Base-by-base conservation (phyloP, 1,284 basidiomycete genomes). In the Apiotrichum domesticum region DNA sequence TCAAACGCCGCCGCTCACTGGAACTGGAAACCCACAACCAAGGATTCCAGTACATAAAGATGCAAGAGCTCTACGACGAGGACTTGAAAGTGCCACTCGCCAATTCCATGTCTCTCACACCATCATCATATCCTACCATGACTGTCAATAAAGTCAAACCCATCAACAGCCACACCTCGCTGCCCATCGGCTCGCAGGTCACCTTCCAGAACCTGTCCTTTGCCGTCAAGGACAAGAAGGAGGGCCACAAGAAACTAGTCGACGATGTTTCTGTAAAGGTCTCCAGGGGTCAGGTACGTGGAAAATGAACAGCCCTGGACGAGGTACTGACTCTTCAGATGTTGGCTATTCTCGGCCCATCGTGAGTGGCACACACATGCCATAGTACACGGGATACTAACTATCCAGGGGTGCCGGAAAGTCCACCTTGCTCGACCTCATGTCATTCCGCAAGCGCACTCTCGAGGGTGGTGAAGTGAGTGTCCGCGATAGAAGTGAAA, bases 361-460 rank as follows among this genome's bases (percentile, higher is more conserved):
- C 58, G 58, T 58, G 21, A 34, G 44, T 52, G 6, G n/a, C 21
- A 21, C 21, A 21, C 21, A 21, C 21, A 21, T 21, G 21, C 21
- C 21, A 21, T 21, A 21, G 21, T 21, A 21, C 21, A 21, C 21
- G 21, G 21, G 1, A 8, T 21, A 10, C 42, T 48, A n/a, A 52
- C 51, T 3, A 11, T n/a, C 14, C 37, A 57, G 55, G 2, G 54
- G 48, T 14, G 43, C 70, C 8, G 77, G 77, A 34, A 78, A 78
- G 56, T 69, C 68, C 0, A 77, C 76, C 0, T 62, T 78, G 1
- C 68, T 78, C 52, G 76, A 78, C 54, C 52, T 77, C 3, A 63
- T 78, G 43, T 68, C 70, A 8, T 56, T 63, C 14, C 65, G 77
- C 6, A 68, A 67, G 35, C 6, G 50, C 3, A 51, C 56, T 4